Percentiles rank a stretch among this genome's conserved stretches.
These are phyloP conservation scores for Medicago lupulina DNA, from an alignment of 306 rosid species.

Conservation along the genomic window DNA sequence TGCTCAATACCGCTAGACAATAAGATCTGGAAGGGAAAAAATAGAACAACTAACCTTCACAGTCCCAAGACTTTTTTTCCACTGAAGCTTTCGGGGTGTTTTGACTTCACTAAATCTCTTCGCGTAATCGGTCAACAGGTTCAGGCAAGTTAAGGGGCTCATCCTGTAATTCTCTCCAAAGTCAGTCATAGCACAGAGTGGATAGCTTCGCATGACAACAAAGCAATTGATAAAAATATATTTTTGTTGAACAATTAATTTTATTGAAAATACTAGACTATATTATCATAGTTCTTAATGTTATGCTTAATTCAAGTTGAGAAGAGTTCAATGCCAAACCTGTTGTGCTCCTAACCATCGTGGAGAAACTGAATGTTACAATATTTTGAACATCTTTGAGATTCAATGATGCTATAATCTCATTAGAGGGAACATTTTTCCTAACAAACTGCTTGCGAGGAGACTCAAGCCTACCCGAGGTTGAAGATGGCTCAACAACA, in stretches of 20 bases:
- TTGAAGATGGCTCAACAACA: too few relatives aligned
- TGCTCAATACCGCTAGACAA: neutral
- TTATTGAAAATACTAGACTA: constrained; percentile 12
- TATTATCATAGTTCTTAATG: neutral
- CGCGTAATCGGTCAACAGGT: constrained; percentile 84
- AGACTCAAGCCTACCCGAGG: too few relatives aligned
- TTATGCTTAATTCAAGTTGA: constrained; percentile 28
- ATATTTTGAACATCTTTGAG: too few relatives aligned
- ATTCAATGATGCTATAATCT: too few relatives aligned
- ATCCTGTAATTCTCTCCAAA: constrained; percentile 62
- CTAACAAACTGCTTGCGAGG: too few relatives aligned
- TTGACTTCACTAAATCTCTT: constrained; percentile 90
- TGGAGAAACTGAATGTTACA: too few relatives aligned
- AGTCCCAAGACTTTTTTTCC: constrained; percentile 95
- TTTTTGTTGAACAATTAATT: constrained; percentile 23
- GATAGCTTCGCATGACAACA: constrained; percentile 16
- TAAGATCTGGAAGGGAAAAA: neutral
- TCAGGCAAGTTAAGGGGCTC: constrained; percentile 74
- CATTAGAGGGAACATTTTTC: too few relatives aligned
- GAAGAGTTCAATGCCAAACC: neutral
- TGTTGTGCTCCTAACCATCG: too few relatives aligned
- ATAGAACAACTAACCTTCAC: constrained; percentile 77
- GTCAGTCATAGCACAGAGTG: constrained; percentile 39
- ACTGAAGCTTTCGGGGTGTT: constrained; percentile 92
- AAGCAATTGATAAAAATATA: constrained; percentile 32